phyloP scores from a whole-genome alignment of 192 early-diverging fungal genomes.

The Linnemannia elongata region DNA sequence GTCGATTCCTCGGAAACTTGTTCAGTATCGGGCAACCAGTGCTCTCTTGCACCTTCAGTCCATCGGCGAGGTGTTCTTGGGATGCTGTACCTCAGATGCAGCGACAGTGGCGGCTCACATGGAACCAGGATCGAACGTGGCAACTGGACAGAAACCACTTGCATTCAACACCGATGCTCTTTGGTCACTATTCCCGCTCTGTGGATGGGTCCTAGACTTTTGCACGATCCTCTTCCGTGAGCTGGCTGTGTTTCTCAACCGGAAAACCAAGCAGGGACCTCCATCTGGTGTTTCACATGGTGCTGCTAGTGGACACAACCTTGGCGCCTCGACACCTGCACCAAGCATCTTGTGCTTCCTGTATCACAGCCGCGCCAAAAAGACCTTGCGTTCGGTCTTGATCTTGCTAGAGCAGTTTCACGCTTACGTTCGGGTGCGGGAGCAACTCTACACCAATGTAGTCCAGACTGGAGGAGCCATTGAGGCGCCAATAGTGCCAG shows the following conservation, averaged over 20 bases:
- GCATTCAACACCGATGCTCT: slow-evolving; percentile 35
- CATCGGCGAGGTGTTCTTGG: slow-evolving; percentile 47
- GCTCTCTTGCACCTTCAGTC: slow-evolving; percentile 50
- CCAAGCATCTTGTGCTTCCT: slow-evolving; percentile 40
- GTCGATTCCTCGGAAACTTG: slow-evolving; percentile 34
- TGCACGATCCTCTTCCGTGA: slow-evolving; percentile 52
- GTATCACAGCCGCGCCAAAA: slow-evolving; percentile 44
- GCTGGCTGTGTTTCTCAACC: slow-evolving; percentile 37
- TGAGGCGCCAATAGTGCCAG: slow-evolving; percentile 13
- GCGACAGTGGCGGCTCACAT: slow-evolving; percentile 29
- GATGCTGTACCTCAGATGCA: slow-evolving; percentile 48
- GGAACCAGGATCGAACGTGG: slow-evolving; percentile 23
- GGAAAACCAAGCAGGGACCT: slow-evolving; percentile 24
- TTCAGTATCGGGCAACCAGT: slow-evolving; percentile 35
- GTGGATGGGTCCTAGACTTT: slow-evolving; percentile 51
- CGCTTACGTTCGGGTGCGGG: slow-evolving; percentile 27
- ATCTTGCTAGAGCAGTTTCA: slow-evolving; percentile 41
- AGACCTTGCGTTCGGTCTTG: slow-evolving; percentile 43
- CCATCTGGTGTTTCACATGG: slow-evolving; percentile 2
- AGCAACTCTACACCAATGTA: slow-evolving; percentile 27
- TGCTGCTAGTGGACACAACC: slow-evolving; percentile 18
- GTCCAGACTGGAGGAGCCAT: slow-evolving; percentile 20
- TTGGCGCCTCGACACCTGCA: background rate
- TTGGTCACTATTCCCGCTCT: slow-evolving; percentile 51
- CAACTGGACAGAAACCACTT: slow-evolving; percentile 28